These are phyloP conservation scores for Galerina sulciceps DNA, from an alignment of 768 basidiomycete genomes.

Conservation along the genomic window DNA sequence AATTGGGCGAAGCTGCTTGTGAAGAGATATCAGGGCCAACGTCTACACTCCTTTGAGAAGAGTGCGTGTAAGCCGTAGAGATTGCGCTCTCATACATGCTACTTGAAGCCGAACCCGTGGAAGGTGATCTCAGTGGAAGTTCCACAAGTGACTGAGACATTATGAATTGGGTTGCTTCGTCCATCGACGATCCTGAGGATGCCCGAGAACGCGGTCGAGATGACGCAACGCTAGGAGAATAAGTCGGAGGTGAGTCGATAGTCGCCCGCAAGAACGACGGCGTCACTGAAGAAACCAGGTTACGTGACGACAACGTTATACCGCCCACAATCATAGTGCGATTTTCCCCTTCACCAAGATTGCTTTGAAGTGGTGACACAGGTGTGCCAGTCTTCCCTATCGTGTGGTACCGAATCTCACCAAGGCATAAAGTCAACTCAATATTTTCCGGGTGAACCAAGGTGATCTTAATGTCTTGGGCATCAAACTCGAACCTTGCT, in stretches of 20 bases:
- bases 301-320: constrained; percentile 50
- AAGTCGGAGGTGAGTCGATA: constrained; percentile 20
- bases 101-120: constrained; percentile 52
- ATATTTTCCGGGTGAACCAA: constrained; percentile 68
- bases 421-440: constrained; percentile 61
- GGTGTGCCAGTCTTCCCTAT: constrained; percentile 26
- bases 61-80: constrained; percentile 32
- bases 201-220: constrained; percentile 44
- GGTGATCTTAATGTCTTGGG: constrained; percentile 67
- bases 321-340: constrained; percentile 63
- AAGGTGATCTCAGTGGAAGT: constrained; percentile 54
- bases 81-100: constrained; percentile 84
- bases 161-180: constrained; percentile 64
- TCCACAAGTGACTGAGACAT: constrained; percentile 80
- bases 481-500: constrained; percentile 79
- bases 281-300: constrained; percentile 4
- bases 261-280: constrained; percentile 13
- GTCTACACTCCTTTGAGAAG: not conserved
- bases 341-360: constrained; percentile 28
- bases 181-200: constrained; percentile 64
- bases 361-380: not conserved
- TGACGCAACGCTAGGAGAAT: constrained; percentile 27
- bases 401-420: constrained; percentile 63
- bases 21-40: constrained; percentile 2
- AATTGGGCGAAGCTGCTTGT: not conserved